Base-by-base conservation (phyloP, 805 yeast species). In the Starmerella apicola region DNA sequence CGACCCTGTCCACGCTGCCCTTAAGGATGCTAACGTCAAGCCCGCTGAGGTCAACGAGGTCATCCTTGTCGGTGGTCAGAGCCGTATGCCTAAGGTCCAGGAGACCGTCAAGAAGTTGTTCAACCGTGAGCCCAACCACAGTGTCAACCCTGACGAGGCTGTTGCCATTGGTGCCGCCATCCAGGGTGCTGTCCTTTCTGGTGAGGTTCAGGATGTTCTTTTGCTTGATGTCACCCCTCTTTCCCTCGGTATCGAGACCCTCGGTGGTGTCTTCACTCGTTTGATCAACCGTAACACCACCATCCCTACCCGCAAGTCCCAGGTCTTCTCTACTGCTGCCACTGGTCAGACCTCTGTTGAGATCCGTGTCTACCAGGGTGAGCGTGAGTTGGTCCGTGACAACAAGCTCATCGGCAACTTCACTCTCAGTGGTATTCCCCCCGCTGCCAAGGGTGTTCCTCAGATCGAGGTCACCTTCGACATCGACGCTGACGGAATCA, bases 351-450 rank as follows among this genome's bases (percentile, higher is more conserved):
- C 95, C 51, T 81, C 94, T 56, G 94, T 84, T 55, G 94, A 84
- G 72, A 85, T 85, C 69, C 80, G 95, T 71, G 96, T 85, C 46
- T 86, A 83, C 95, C 95, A 85, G 72, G 96, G 96, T 73, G 96
- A 85, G 75, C 82, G 96, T 74, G 95, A 85, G 71, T 78, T 86
- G 61, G 94, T 88, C 59, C 81, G 94, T 71, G 96, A 85, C 74
- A 85, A 85, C 82, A 85, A 86, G 72, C 75, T 86, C 63, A 82
- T 85, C 63, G 96, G 96, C 67, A 85, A 86, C 81, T 85, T 85
- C 70, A 85, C 94, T 48, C 74, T 85, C 58, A 71, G 91, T 50
- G 95, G 95, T 67, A 85, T 85, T 55, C 95, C 93, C 59, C 93
- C 93, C 52, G 91, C 91, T 55, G 86, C 91, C 65, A 81, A 81